Conservation (phyloP, 192 early-diverging fungal genomes). For the Phycomyces blakesleeanus region DNA sequence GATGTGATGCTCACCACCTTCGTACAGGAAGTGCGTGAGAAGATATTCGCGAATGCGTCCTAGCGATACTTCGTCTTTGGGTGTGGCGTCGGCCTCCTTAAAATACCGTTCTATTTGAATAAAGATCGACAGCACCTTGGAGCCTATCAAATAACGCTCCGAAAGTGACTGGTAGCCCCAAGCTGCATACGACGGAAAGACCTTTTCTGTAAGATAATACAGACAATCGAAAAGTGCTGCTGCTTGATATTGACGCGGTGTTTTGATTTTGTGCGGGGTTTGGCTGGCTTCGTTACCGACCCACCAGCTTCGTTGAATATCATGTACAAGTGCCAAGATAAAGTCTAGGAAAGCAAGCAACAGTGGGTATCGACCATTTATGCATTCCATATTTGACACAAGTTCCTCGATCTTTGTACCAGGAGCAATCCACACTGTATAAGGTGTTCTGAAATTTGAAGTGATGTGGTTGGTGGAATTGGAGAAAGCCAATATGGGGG, state of each 20-base stretch:
- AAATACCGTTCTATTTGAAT: constrained; percentile 19
- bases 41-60: constrained; percentile 32
- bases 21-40: constrained; percentile 40
- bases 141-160: constrained; percentile 27
- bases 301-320: constrained; percentile 25
- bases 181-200: constrained; percentile 30
- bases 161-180: constrained; percentile 32
- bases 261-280: background rate
- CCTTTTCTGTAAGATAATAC: constrained; percentile 22
- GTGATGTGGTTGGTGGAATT: background rate
- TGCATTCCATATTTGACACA: constrained; percentile 20
- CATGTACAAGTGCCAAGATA: constrained; percentile 13
- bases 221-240: constrained; percentile 19
- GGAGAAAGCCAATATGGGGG: constrained; percentile 21
- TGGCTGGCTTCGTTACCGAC: background rate
- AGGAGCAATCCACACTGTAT: constrained; percentile 4
- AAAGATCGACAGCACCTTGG: constrained; percentile 25
- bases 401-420: constrained; percentile 15
- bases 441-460: background rate
- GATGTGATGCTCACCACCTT: constrained; percentile 45
- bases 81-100: constrained; percentile 1
- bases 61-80: background rate
- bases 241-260: constrained; percentile 10
- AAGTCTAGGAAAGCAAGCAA: constrained; percentile 30
- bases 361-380: constrained; percentile 20